Percentiles rank a stretch among this genome's conserved stretches.
These are phyloP conservation scores for Ulota crispa DNA, from an alignment of 225 moss, liverwort and hornwort genomes.

Conservation along the genomic window DNA sequence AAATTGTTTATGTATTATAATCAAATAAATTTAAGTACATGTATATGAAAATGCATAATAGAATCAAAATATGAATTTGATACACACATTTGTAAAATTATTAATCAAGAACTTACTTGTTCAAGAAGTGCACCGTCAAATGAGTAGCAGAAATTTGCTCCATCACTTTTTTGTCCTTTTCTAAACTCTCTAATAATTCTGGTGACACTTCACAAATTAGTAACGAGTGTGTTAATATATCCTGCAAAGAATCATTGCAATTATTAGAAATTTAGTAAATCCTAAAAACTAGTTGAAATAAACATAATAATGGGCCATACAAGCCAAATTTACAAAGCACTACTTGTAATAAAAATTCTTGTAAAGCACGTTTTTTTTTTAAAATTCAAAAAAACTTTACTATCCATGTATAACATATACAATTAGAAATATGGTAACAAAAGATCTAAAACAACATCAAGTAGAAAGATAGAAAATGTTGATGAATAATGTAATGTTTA, in stretches of 20 bases:
- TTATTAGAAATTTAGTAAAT: conserved; percentile 5
- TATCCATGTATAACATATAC: not conserved
- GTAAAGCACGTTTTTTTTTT: not conserved
- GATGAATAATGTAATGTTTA: not conserved
- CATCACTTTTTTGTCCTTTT: conserved; percentile 74
- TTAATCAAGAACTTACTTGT: conserved; percentile 50
- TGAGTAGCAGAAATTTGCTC: conserved; percentile 69
- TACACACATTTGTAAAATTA: conserved; percentile 16
- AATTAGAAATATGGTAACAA: not conserved
- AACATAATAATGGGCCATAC: not conserved
- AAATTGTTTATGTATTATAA: not conserved
- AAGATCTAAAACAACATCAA: conserved; percentile 16
- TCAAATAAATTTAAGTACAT: not conserved
- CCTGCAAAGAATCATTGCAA: conserved; percentile 44
- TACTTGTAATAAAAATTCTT: not conserved
- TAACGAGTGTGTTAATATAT: conserved; percentile 78
- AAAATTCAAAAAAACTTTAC: not conserved
- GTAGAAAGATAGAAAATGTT: conserved; percentile 1
- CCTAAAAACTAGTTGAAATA: not conserved
- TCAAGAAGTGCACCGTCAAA: conserved; percentile 70
- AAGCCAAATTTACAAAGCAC: not conserved
- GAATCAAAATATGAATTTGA: conserved; percentile 5
- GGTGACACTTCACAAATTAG: conserved; percentile 76
- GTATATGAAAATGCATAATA: not conserved
- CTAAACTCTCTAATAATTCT: conserved; percentile 68